These are phyloP conservation scores for Xylariaceae sp. DNA, from an alignment of 2,329 filamentous ascomycete species.

Conservation along the genomic window DNA sequence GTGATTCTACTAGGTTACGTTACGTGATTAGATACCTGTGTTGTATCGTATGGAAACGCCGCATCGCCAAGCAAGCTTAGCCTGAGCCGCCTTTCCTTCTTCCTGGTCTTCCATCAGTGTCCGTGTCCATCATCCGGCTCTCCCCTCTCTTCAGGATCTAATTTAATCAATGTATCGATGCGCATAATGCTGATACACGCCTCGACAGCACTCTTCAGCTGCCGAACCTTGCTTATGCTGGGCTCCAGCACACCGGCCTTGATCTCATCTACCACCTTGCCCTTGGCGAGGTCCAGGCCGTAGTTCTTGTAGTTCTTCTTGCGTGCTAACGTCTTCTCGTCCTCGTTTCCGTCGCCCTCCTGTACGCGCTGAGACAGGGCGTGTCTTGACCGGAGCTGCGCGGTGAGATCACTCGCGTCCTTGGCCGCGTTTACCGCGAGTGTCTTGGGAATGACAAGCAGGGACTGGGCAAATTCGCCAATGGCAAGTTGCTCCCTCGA, in stretches of 20 bases:
- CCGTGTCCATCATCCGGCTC: constrained; percentile 80
- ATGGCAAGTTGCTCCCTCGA: constrained; percentile 97
- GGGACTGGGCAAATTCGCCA: constrained; percentile 90
- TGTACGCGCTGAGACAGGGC: constrained; percentile 88
- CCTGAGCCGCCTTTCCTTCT: constrained; percentile 10
- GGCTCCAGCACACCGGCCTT: constrained; percentile 95
- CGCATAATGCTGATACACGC: constrained; percentile 99
- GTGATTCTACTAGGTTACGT: constrained; percentile 7
- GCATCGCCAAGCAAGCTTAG: constrained; percentile 15
- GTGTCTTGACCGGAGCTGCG: constrained; percentile 89
- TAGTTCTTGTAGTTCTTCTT: constrained; percentile 99
- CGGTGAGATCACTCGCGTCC: constrained; percentile 90
- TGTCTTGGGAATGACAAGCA: constrained; percentile 93
- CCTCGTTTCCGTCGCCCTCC: constrained; percentile 75
- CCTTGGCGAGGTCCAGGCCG: constrained; percentile 81
- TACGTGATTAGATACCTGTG: constrained; percentile 16
- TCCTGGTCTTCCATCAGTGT: constrained; percentile 51
- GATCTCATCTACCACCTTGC: constrained; percentile 86
- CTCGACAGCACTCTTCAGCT: constrained; percentile 97
- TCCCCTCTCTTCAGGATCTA: constrained; percentile 79
- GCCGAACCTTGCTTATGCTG: constrained; percentile 95
- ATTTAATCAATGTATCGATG: constrained; percentile 96
- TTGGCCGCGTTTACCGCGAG: constrained; percentile 95
- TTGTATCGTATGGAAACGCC: constrained; percentile 16
- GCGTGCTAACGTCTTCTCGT: constrained; percentile 83